phyloP scores from a whole-genome alignment of 495 filamentous ascomycete species.

The Aspergillus panamensis region DNA sequence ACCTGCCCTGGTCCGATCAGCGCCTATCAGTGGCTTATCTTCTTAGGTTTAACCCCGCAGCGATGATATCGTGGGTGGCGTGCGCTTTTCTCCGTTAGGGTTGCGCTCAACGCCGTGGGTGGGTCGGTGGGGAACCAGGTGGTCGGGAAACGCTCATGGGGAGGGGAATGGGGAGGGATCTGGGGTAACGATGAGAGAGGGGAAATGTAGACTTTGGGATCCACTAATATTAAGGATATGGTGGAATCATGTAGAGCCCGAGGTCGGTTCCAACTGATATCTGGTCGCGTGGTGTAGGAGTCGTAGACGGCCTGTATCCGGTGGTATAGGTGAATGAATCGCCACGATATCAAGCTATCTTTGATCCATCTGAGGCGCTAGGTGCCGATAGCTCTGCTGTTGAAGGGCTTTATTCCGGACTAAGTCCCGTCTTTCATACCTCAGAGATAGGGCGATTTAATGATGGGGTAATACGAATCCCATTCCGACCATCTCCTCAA shows the following conservation, averaged over 20 bases:
- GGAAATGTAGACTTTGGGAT: not conserved
- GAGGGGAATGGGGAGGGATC: not conserved
- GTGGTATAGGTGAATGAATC: too few species aligned
- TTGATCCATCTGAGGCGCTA: too few species aligned
- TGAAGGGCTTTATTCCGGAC: too few species aligned
- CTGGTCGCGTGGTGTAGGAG: too few species aligned
- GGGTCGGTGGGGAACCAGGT: not conserved
- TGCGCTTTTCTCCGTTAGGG: not conserved
- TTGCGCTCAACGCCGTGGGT: not conserved
- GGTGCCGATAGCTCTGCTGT: too few species aligned
- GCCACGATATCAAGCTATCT: too few species aligned
- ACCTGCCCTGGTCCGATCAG: not conserved
- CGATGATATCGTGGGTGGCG: not conserved
- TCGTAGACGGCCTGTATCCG: too few species aligned
- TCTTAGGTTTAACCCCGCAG: not conserved
- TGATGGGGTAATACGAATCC: too few species aligned
- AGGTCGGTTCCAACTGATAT: not conserved
- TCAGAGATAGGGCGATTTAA: too few species aligned
- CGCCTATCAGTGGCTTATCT: not conserved
- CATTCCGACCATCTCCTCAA: too few species aligned
- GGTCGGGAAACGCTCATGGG: not conserved
- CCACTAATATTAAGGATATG: not conserved
- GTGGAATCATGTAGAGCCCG: constrained; percentile 5
- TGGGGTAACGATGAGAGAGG: not conserved
- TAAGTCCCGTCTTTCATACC: too few species aligned